phyloP scores from a whole-genome alignment of 2,329 filamentous ascomycete genomes.

The Phaeosphaeriaceae sp. region DNA sequence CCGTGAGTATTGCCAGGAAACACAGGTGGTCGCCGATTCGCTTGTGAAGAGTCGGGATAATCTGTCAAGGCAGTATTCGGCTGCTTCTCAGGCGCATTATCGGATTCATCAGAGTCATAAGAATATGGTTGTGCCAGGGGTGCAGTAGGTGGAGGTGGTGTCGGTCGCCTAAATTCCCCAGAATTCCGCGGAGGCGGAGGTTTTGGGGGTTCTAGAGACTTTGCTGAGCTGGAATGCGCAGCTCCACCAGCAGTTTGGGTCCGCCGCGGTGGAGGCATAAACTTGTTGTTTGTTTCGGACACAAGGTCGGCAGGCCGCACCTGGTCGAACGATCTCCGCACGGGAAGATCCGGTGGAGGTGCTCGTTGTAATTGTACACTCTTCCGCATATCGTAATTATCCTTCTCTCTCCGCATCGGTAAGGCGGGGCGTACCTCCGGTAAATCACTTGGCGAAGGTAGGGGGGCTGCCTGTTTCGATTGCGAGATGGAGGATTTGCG shows the following conservation, averaged over 20 bases:
- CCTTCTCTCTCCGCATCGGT: slow-evolving; percentile 53
- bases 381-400: slow-evolving; percentile 43
- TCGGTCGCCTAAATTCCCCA: slow-evolving; percentile 41
- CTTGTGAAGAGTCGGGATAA: slow-evolving; percentile 84
- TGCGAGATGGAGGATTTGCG: slow-evolving; percentile 26
- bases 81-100: slow-evolving; percentile 54
- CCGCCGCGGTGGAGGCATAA: slow-evolving; percentile 45
- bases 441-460: slow-evolving; percentile 31
- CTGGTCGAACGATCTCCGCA: slow-evolving; percentile 47
- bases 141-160: slow-evolving; percentile 17
- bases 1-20: slow-evolving; percentile 76
- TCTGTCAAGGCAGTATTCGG: slow-evolving; percentile 64
- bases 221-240: slow-evolving; percentile 14
- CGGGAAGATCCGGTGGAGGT: slow-evolving; percentile 42
- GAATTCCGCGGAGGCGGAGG: slow-evolving; percentile 46
- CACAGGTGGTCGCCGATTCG: slow-evolving; percentile 83
- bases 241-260: slow-evolving; percentile 37
- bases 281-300: slow-evolving; percentile 34
- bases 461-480: slow-evolving; percentile 22
- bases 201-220: slow-evolving; percentile 40
- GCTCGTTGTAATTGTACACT: slow-evolving; percentile 43
- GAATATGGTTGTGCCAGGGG: slow-evolving; percentile 34
- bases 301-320: slow-evolving; percentile 34
- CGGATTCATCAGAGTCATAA: slow-evolving; percentile 61
- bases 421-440: slow-evolving; percentile 59